These are phyloP conservation scores for Microascus cirrosus DNA, from an alignment of 2,329 filamentous ascomycete genomes.

Conservation along the genomic window DNA sequence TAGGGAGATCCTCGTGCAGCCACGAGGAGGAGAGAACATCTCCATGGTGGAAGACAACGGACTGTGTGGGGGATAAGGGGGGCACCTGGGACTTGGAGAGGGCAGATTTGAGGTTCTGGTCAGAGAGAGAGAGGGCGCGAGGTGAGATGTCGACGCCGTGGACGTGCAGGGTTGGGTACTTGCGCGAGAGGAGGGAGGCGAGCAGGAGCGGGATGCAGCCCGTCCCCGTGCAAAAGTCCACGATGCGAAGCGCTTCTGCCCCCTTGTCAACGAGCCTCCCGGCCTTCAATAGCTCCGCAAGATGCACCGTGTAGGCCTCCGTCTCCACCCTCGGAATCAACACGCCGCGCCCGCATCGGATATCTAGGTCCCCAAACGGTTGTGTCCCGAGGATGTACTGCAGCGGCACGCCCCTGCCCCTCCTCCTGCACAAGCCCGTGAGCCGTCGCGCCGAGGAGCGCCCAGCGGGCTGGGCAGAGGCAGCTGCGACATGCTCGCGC, in stretches of 20 bases:
- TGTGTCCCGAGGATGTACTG: conserved; percentile 86
- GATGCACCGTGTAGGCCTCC: conserved; percentile 52
- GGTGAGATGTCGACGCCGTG: conserved; percentile 64
- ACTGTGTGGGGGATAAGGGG: conserved; percentile 9
- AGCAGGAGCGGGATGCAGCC: conserved; percentile 81
- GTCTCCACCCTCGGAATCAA: conserved; percentile 78
- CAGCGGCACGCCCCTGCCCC: conserved; percentile 58
- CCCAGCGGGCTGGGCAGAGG: conserved; percentile 6
- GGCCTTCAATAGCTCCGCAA: conserved; percentile 33
- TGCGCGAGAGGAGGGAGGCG: conserved; percentile 43
- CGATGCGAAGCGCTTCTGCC: conserved; percentile 37
- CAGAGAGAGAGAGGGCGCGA: conserved; percentile 53
- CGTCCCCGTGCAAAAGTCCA: conserved; percentile 85
- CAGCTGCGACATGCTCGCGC: conserved; percentile 39
- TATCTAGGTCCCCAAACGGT: conserved; percentile 75
- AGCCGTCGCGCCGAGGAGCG: conserved; percentile 14
- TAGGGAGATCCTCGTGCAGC: conserved; percentile 14
- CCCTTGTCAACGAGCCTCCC: conserved; percentile 3
- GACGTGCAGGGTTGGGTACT: conserved; percentile 33
- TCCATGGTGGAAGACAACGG: conserved; percentile 32
- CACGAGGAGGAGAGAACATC: conserved; percentile 36
- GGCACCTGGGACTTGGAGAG: conserved; percentile 13
- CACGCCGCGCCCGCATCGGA: conserved; percentile 65
- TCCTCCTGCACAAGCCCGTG: conserved; percentile 30
- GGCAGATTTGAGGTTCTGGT: conserved; percentile 51